A percentile compares a stretch with the other conserved stretches of the same genome.
Evolutionary conservation across 495 filamentous ascomycete species (phyloP).

Genomic region (Daldinia childiae): DNA sequence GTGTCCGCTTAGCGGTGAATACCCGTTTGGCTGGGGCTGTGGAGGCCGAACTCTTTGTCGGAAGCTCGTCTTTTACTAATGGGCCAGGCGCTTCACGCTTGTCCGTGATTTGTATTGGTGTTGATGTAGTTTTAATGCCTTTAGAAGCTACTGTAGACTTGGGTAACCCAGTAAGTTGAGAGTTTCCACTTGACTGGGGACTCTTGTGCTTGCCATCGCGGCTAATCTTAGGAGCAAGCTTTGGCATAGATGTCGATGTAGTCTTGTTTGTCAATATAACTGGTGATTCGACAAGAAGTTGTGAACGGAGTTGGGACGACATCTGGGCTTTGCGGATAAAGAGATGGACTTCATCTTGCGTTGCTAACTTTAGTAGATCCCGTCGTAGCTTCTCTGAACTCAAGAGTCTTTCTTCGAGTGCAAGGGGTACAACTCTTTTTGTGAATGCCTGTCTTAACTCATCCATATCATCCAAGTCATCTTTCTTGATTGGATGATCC

Average conservation of each 20-base stretch:
- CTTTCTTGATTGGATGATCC: not conserved
- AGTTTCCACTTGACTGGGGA: not conserved
- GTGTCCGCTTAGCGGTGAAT: constrained; percentile 4
- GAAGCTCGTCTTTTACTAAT: not conserved
- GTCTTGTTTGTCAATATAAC: not conserved
- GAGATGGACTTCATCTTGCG: not conserved
- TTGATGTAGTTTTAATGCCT: not conserved
- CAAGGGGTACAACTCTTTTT: not conserved
- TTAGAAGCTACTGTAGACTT: not conserved
- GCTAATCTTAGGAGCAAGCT: not conserved
- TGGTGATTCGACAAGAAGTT: not conserved
- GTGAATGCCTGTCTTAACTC: not conserved
- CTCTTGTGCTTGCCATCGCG: not conserved
- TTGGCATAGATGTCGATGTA: not conserved
- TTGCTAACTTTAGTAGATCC: not conserved
- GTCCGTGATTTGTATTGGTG: not conserved
- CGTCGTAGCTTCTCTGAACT: not conserved
- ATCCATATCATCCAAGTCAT: not conserved
- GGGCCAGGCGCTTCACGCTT: not conserved
- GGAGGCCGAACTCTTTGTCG: not conserved
- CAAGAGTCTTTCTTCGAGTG: not conserved
- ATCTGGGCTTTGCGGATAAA: not conserved
- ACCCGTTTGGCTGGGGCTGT: not conserved
- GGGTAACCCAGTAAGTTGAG: not conserved
- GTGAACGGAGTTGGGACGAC: not conserved